Conservation (phyloP, 352 stramenopile species). For the Halophytophthora batemanensis region DNA sequence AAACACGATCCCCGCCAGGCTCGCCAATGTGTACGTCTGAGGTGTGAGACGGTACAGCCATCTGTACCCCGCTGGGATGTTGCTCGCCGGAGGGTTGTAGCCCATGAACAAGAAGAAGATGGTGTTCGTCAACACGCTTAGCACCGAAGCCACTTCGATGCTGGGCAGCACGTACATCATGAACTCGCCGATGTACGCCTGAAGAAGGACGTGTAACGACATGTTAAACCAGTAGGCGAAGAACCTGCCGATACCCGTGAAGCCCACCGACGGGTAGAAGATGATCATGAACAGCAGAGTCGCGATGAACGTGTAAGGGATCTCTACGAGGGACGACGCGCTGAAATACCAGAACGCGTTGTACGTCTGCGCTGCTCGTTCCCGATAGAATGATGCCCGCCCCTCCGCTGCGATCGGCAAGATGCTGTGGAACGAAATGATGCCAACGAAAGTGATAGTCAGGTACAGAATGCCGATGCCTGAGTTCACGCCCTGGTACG, state of each 20-base stretch:
- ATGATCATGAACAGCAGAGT: conserved; percentile 25
- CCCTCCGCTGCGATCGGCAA: conserved; percentile 71
- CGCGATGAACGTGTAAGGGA: conserved; percentile 54
- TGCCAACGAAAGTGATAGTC: conserved; percentile 61
- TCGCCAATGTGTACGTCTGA: conserved; percentile 19
- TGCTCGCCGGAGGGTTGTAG: conserved; percentile 22
- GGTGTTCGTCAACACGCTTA: conserved; percentile 15
- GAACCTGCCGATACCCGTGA: conserved; percentile 19
- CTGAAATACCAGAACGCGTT: conserved; percentile 47
- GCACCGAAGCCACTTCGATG: conserved; percentile 11
- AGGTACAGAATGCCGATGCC: conserved; percentile 69
- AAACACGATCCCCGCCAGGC: conserved; percentile 22
- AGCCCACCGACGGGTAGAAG: conserved; percentile 30
- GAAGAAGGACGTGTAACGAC: conserved; percentile 15
- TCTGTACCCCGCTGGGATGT: conserved; percentile 22
- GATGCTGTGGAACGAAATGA: conserved; percentile 62
- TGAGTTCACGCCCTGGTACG: conserved; percentile 24
- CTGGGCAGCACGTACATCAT: conserved; percentile 18
- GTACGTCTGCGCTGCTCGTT: conserved; percentile 74
- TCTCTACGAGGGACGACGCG: conserved; percentile 31
- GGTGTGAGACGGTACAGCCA: conserved; percentile 29
- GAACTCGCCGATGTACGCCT: conserved; percentile 22
- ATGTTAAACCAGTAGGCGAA: conserved; percentile 23
- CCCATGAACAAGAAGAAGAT: conserved; percentile 31
- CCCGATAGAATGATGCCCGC: conserved; percentile 85